These are phyloP conservation scores for Irpex sp. DNA, from an alignment of 1,284 basidiomycete genomes.

Conservation along the genomic window DNA sequence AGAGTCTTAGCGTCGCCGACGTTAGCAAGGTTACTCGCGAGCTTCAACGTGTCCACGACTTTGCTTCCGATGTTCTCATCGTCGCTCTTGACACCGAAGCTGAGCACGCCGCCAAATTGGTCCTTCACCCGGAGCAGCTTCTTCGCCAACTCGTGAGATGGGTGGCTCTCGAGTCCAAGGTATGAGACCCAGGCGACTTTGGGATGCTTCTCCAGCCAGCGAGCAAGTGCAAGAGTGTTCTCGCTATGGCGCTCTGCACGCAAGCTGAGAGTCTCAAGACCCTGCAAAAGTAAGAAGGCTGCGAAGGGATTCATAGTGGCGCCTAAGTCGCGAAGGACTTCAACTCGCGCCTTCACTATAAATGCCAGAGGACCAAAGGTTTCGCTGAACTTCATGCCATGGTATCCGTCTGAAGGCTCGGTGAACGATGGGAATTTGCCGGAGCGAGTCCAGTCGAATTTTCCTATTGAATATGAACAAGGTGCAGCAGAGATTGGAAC, in stretches of 20 bases:
- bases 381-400: slow-evolving; percentile 81
- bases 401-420: slow-evolving; percentile 86
- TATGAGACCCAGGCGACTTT: slow-evolving; percentile 88
- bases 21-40: slow-evolving; percentile 84
- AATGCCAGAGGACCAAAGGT: slow-evolving; percentile 83
- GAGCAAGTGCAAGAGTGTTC: slow-evolving; percentile 82
- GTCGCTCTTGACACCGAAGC: slow-evolving; percentile 83
- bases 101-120: slow-evolving; percentile 82
- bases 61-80: slow-evolving; percentile 65
- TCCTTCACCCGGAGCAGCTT: slow-evolving; percentile 60
- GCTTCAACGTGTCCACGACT: slow-evolving; percentile 80
- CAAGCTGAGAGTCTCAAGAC: slow-evolving; percentile 88
- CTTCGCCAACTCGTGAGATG: slow-evolving; percentile 70
- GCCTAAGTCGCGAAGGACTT: slow-evolving; percentile 86
- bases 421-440: slow-evolving; percentile 89
- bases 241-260: slow-evolving; percentile 82
- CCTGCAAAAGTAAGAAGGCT: slow-evolving; percentile 87
- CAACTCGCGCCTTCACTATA: slow-evolving; percentile 78
- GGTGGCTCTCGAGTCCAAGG: slow-evolving; percentile 76
- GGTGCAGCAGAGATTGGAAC: not conserved
- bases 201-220: slow-evolving; percentile 78
- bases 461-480: slow-evolving; percentile 53
- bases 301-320: slow-evolving; percentile 84
- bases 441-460: slow-evolving; percentile 87
- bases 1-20: slow-evolving; percentile 88